Conservation (phyloP, 2,329 filamentous ascomycete genomes). For the Ceratocystis alfenasii region DNA sequence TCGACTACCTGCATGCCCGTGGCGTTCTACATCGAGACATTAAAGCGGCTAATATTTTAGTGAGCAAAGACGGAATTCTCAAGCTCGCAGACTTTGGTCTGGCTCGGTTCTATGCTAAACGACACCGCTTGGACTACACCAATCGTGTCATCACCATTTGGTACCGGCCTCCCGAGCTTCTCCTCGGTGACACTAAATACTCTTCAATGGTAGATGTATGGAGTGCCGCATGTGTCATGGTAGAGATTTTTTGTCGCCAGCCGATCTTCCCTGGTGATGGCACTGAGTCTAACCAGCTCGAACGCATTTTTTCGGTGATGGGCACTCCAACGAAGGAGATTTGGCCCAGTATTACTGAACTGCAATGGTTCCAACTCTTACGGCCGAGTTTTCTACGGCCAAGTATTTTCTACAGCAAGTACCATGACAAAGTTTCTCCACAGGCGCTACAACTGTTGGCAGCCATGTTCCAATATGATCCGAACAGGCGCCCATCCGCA, state of each 20-base stretch:
- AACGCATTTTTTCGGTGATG: conserved; percentile 88
- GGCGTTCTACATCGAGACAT: conserved; percentile 97
- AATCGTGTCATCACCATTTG: conserved; percentile 98
- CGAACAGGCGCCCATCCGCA: conserved; percentile 68
- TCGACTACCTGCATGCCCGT: conserved; percentile 83
- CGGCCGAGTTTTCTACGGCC: conserved; percentile 61
- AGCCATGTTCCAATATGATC: conserved; percentile 83
- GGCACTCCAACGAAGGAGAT: conserved; percentile 74
- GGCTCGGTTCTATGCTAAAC: conserved; percentile 90
- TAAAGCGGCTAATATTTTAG: conserved; percentile 93
- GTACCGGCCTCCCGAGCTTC: conserved; percentile 85
- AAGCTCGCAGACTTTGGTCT: conserved; percentile 95
- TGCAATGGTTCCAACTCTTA: conserved; percentile 93
- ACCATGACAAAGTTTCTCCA: conserved; percentile 61
- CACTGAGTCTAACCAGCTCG: conserved; percentile 87
- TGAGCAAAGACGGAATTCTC: conserved; percentile 76
- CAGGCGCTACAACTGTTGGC: conserved; percentile 72
- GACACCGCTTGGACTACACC: conserved; percentile 83
- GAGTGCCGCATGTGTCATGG: conserved; percentile 92
- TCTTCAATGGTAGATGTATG: conserved; percentile 86
- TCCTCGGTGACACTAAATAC: conserved; percentile 82
- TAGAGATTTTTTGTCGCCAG: conserved; percentile 88
- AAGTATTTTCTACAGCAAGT: conserved; percentile 71
- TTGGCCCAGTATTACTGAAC: conserved; percentile 84
- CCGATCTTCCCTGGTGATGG: conserved; percentile 94